Base-by-base conservation (phyloP, 2,329 filamentous ascomycete species). In the Furcasterigmium sp. region DNA sequence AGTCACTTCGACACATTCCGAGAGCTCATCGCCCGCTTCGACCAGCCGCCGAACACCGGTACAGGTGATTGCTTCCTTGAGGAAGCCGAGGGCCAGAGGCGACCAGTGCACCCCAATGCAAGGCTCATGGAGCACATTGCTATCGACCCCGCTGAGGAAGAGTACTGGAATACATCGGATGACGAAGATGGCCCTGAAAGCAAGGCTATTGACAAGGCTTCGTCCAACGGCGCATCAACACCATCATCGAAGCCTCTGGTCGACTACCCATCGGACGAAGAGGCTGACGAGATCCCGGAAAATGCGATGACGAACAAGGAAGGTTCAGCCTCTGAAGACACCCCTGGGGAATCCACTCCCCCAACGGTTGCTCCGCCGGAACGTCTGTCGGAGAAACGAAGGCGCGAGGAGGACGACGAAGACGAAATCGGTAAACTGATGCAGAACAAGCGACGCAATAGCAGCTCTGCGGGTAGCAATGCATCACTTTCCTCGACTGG, bases 251-350 rank as follows among this genome's bases (percentile, higher is more conserved):
- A 85, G 57, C 86, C 86, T 2, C 69, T 97, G 18, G 93, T 98
- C 26, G 88, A 95, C 60, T 98, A 98, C 59, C 81, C 84, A 0
- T 94, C 94, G 29, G 91, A 96, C 53, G 91, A 96, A 46, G 88
- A 93, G n/a, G 80, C 54, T 8, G 68, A 69, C 8, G 67, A 69
- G 29, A 60, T 58, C 11, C 82, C 85, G 62, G 82, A 84, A 56
- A 68, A 77, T 35, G 73, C 83, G 46, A 50, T 66, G 51, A 47
- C 49, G 28, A 54, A 42, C 51, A 15, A 18, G 7, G 32, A 35
- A 17, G 53, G 56, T 6, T 54, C 50, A 11, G 23, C 37, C 8
- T 46, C 44, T 15, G 44, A 48, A 6, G 32, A 35, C 8, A 15
- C 8, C 9, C 9, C 32, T 7, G n/a, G 9, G 8, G 17, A 35